phyloP scores from a whole-genome alignment of 2,329 filamentous ascomycete species.

The Aspergillus quadricinctus region DNA sequence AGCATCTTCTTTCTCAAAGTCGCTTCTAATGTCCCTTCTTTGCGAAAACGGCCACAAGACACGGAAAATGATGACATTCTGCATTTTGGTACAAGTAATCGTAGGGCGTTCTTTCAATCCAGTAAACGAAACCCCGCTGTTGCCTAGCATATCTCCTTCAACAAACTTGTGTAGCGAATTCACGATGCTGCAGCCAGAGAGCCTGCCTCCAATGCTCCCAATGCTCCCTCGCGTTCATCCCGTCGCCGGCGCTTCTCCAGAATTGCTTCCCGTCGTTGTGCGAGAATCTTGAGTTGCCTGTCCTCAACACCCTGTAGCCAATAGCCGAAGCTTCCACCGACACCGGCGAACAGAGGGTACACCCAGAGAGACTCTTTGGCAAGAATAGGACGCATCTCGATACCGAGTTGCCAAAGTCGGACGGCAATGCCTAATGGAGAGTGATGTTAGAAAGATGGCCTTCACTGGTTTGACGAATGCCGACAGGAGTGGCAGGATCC shows the following conservation, averaged over 20 bases:
- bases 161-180: constrained; percentile 7
- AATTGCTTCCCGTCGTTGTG: constrained; percentile 72
- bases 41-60: neutral
- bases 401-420: constrained; percentile 93
- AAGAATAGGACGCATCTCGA: constrained; percentile 97
- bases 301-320: constrained; percentile 91
- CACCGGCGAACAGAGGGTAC: constrained; percentile 82
- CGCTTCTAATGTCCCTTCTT: neutral
- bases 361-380: constrained; percentile 78
- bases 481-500: neutral
- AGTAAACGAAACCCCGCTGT: neutral
- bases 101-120: constrained; percentile 1
- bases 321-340: constrained; percentile 91
- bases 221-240: constrained; percentile 58
- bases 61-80: constrained; percentile 15
- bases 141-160: constrained; percentile 1
- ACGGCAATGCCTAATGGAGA: constrained; percentile 70
- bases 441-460: neutral
- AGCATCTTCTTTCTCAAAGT: neutral
- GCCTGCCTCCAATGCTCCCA: constrained; percentile 38
- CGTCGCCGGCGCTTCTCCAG: constrained; percentile 85
- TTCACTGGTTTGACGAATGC: neutral
- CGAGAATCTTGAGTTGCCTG: constrained; percentile 70
- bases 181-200: constrained; percentile 35
- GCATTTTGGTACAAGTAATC: constrained; percentile 30